Evolutionary conservation across 1,139 yeast genomes (phyloP).

Genomic region (Scheffersomyces parashehatae): DNA sequence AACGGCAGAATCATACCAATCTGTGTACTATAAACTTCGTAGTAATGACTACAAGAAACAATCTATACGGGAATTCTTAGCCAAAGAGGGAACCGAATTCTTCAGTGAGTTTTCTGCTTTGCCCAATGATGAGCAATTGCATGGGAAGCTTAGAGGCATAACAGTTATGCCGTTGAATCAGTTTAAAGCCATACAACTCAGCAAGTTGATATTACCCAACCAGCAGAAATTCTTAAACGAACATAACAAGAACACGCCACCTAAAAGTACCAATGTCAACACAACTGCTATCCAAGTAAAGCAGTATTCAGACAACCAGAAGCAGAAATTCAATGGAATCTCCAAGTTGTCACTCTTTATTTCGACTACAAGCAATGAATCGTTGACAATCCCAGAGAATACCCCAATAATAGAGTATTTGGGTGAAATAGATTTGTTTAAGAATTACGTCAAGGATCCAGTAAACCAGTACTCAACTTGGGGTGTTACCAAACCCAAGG

Average conservation of each 20-base stretch:
- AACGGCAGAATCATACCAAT: constrained; percentile 51
- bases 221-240: constrained; percentile 30
- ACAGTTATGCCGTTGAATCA: constrained; percentile 26
- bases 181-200: constrained; percentile 31
- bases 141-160: constrained; percentile 12
- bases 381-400: constrained; percentile 41
- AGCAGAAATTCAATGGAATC: constrained; percentile 71
- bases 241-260: constrained; percentile 20
- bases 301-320: constrained; percentile 54
- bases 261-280: constrained; percentile 22
- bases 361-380: constrained; percentile 18
- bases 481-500: constrained; percentile 85
- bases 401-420: constrained; percentile 62
- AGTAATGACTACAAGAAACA: constrained; percentile 51
- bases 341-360: constrained; percentile 67
- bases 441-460: constrained; percentile 61
- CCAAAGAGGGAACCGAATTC: constrained; percentile 23
- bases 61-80: constrained; percentile 26
- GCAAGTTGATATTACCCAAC: constrained; percentile 36
- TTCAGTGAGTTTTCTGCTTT: constrained; percentile 10
- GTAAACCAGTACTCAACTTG: constrained; percentile 77
- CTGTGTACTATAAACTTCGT: constrained; percentile 49
- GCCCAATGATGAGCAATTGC: constrained; percentile 13
- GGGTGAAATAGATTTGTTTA: constrained; percentile 72
- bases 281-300: constrained; percentile 39